These are phyloP conservation scores for Claviceps purpurea DNA, from an alignment of 2,329 filamentous ascomycete species.

Conservation along the genomic window DNA sequence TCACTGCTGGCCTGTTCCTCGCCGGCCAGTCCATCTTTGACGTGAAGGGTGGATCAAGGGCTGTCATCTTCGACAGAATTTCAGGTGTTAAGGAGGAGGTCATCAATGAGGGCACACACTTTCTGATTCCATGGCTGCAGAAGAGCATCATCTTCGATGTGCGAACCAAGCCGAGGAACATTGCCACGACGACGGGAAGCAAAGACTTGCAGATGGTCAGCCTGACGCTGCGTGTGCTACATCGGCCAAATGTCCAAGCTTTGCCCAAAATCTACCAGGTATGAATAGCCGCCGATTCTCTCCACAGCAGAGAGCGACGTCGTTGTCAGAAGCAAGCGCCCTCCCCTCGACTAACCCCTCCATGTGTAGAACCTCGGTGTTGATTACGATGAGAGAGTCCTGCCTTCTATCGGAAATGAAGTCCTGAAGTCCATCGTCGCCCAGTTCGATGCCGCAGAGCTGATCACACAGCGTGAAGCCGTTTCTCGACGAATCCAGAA, in stretches of 20 bases:
- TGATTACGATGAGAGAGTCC: constrained; percentile 97
- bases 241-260: constrained; percentile 82
- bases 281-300: constrained; percentile 8
- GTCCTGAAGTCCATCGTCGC: constrained; percentile 97
- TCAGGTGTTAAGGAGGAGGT: constrained; percentile 87
- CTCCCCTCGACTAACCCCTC: background rate
- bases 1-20: constrained; percentile 52
- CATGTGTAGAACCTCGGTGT: constrained; percentile 69
- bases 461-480: constrained; percentile 97
- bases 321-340: background rate
- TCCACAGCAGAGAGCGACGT: background rate
- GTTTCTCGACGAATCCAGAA: constrained; percentile 88
- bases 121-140: constrained; percentile 91
- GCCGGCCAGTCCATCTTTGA: constrained; percentile 83
- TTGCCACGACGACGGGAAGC: constrained; percentile 91
- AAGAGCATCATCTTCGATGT: constrained; percentile 93
- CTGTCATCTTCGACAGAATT: constrained; percentile 94
- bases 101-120: constrained; percentile 92
- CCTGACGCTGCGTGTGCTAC: constrained; percentile 87
- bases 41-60: constrained; percentile 84
- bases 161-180: constrained; percentile 91
- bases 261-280: constrained; percentile 99
- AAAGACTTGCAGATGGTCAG: constrained; percentile 99
- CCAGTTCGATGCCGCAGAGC: constrained; percentile 95
- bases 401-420: constrained; percentile 98